Base-by-base conservation (phyloP, 2,329 filamentous ascomycete genomes). In the Ilyonectria robusta region DNA sequence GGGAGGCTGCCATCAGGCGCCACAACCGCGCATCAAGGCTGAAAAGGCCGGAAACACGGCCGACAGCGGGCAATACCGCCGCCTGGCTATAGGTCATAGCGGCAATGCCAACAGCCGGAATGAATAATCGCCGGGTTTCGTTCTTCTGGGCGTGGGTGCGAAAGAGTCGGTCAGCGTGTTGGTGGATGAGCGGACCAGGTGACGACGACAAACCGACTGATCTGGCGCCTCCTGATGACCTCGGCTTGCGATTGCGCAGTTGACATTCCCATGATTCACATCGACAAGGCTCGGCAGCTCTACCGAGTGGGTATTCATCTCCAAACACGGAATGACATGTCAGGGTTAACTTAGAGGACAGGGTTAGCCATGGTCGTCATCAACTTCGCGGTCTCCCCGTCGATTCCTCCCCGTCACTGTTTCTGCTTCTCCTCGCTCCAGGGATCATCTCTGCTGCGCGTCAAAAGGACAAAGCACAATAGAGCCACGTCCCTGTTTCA, bases 1-100 rank as follows among this genome's bases (percentile, higher is more conserved):
- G 47, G 47, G 29, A 17, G 19, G 8, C 46, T 26, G 29, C 11
- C 40, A 40, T 48, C 51, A 57, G 37, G 54, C 53, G 58, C 63
- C 53, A 62, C 63, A 58, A 31, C 57, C 57, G 58, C 62, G 42
- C 37, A 21, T 46, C 47, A 37, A 47, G 40, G 42, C 29, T 42
- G 40, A 42, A 42, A 8, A n/a, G 40, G 31, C 50, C 55, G 19
- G 47, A 29, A 19, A 19, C 42, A 37, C 26, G 42, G 15, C 42
- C 50, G n/a, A 26, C 26, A 29, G 26, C 44, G 58, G 48, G 58
- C 47, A 37, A 53, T 53, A 46, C 40, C 58, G 46, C n/a, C 42
- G 19, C 35, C 54, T 26, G 31, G 29, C 44, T 57, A 53, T 58
- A 53, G 37, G 29, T 33, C 51, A 58, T 58, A 57, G 44, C 15